Evolutionary conservation across 2,329 filamentous ascomycete species (phyloP).

Genomic region (Penicillium occitanis): DNA sequence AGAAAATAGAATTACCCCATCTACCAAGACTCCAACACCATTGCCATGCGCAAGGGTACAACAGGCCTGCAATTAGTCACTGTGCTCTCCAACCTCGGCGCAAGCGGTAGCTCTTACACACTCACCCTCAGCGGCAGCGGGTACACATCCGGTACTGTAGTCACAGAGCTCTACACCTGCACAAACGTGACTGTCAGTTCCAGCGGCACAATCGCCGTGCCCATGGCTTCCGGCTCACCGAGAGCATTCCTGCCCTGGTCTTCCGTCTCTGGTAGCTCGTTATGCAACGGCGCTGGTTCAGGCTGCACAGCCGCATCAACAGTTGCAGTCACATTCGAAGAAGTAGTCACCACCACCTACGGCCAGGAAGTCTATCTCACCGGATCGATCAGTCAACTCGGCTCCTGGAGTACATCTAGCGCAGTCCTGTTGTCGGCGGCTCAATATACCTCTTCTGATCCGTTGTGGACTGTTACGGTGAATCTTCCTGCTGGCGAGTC

Average conservation of each 20-base stretch:
- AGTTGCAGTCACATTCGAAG: constrained; percentile 64
- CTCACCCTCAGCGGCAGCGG: constrained; percentile 30
- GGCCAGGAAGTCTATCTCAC: constrained; percentile 67
- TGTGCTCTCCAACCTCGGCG: constrained; percentile 47
- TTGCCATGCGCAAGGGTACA: constrained; percentile 45
- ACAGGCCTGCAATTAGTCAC: constrained; percentile 32
- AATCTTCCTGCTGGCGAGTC: constrained; percentile 56
- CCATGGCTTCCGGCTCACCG: constrained; percentile 47
- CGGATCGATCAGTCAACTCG: constrained; percentile 60
- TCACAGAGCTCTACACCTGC: constrained; percentile 42
- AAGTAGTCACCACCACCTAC: constrained; percentile 55
- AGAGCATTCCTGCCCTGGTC: constrained; percentile 31
- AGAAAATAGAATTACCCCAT: constrained; percentile 39
- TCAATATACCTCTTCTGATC: constrained; percentile 61
- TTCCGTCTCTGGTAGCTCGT: constrained; percentile 8
- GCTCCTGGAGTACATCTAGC: constrained; percentile 58
- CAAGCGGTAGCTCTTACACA: constrained; percentile 29
- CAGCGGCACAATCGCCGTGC: constrained; percentile 46
- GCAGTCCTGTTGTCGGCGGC: constrained; percentile 60
- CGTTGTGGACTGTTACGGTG: constrained; percentile 61
- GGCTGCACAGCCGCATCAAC: constrained; percentile 34
- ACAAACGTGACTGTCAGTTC: constrained; percentile 43
- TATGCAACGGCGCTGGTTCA: neutral
- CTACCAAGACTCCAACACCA: constrained; percentile 45
- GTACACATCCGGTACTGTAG: constrained; percentile 27